These are phyloP conservation scores for Macadamia tetraphylla DNA, from an alignment of 164 flowering plant genomes.

Conservation along the genomic window DNA sequence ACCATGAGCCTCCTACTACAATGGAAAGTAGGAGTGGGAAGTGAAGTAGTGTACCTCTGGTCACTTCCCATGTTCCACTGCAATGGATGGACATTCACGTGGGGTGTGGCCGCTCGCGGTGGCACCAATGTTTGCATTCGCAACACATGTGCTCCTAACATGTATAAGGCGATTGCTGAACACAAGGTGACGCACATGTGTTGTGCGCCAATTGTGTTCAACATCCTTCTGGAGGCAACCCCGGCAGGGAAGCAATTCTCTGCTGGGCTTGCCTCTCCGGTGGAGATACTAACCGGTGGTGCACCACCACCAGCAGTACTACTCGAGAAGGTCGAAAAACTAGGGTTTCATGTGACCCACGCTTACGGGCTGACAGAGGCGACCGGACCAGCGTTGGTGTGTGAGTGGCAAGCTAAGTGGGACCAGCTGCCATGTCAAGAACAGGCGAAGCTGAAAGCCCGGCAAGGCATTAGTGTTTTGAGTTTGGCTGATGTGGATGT, in stretches of 20 bases:
- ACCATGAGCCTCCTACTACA: constrained; percentile 62
- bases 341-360: constrained; percentile 76
- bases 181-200: constrained; percentile 91
- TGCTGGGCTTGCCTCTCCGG: constrained; percentile 17
- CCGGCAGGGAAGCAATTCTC: constrained; percentile 20
- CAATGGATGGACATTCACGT: constrained; percentile 95
- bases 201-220: constrained; percentile 75
- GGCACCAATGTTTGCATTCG: constrained; percentile 92
- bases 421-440: constrained; percentile 32
- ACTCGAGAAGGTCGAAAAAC: constrained; percentile 45
- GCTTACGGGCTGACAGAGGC: constrained; percentile 92
- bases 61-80: constrained; percentile 98
- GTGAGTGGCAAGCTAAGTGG: constrained; percentile 86
- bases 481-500: constrained; percentile 68
- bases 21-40: constrained; percentile 78
- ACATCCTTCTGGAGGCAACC: constrained; percentile 51
- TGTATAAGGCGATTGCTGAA: constrained; percentile 42
- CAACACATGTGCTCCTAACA: constrained; percentile 50
- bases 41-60: constrained; percentile 78
- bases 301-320: constrained; percentile 82
- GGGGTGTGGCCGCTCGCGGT: constrained; percentile 92
- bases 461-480: constrained; percentile 70
- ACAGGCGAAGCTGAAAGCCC: constrained; percentile 53
- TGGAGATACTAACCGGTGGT: constrained; percentile 73
- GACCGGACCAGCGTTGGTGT: constrained; percentile 75